These are phyloP conservation scores for Verbena officinalis DNA, from an alignment of 257 asterid species.

Conservation along the genomic window DNA sequence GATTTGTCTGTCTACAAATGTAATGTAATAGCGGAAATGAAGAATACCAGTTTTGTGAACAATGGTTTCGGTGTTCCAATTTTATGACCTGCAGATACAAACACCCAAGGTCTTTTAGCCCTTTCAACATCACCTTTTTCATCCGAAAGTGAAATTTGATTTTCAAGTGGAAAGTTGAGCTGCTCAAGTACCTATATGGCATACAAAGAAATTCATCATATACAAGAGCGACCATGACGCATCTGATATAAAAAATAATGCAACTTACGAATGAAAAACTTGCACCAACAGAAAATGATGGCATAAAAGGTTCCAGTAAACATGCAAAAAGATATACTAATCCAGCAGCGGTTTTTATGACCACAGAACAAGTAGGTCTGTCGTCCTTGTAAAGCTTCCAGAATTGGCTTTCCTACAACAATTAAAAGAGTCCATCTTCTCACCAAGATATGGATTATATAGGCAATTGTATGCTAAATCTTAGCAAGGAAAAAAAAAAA, in stretches of 20 bases:
- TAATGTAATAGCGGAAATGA: neutral
- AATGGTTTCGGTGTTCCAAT: constrained; percentile 87
- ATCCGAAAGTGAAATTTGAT: constrained; percentile 67
- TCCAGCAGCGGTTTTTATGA: constrained; percentile 88
- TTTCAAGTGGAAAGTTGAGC: constrained; percentile 75
- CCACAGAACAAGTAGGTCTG: constrained; percentile 63
- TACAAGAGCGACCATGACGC: constrained; percentile 18
- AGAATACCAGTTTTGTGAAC: constrained; percentile 81
- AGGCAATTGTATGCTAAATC: constrained; percentile 8
- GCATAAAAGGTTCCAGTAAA: constrained; percentile 94
- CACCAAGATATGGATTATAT: too few relatives aligned
- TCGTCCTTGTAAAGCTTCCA: constrained; percentile 99
- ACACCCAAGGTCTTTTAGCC: constrained; percentile 84
- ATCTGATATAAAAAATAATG: constrained; percentile 4
- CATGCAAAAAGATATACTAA: constrained; percentile 91
- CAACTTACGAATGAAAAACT: constrained; percentile 13
- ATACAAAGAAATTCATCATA: constrained; percentile 19
- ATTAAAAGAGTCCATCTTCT: constrained; percentile 12
- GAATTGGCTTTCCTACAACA: constrained; percentile 76
- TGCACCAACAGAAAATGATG: constrained; percentile 88
- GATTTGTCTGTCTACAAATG: too few relatives aligned
- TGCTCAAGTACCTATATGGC: constrained; percentile 80
- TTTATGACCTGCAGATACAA: constrained; percentile 80
- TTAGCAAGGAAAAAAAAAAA: neutral
- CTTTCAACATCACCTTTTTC: constrained; percentile 70